Base-by-base conservation (phyloP, 352 stramenopile species). In the Blastocystis sp. region DNA sequence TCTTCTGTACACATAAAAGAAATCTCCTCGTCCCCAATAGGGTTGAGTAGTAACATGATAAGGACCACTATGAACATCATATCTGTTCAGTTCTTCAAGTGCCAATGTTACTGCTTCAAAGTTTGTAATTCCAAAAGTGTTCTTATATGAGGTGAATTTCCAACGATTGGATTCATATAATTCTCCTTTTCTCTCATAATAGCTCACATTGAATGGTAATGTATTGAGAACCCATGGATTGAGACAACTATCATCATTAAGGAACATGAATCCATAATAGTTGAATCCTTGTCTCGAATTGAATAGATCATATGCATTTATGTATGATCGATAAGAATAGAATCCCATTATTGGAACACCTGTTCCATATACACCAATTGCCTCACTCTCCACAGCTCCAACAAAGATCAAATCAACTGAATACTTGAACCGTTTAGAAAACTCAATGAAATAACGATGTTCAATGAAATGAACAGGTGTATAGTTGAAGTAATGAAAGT, bases 181-280 rank as follows among this genome's bases (percentile, higher is more conserved):
- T 49, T 32, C 14, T 14, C 6, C 5, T 11, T 39, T 59, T 1
- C 42, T 39, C 12, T 78, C 66, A 0, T 19, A 42, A 14, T 21
- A 57, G 27, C 6, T 29, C 66, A 43, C 0, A n/a, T 16, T 46
- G 39, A 78, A 32, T 9, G 16, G 12, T 24, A 59, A 78, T 21
- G 11, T 12, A 12, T 37, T 29, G 16, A 78, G 66, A 32, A 78
- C 56, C 0, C 35, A 11, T 29, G 66, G 66, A 49, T 78, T 49
- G 1, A 78, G 16, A 49, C 59, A 78, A 24, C 66, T 78, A 11
- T 78, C 66, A n/a, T 78, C 66, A 12, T 78, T 78, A 39, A 78
- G 56, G 12, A 78, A 32, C 4, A 78, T 29, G 35, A 78, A 78
- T 1, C 27, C 32, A 14, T n/a, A 29, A 24, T 78, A 78, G 1